These are phyloP conservation scores for Serpula lacrymans DNA, from an alignment of 768 basidiomycete genomes.

Conservation along the genomic window DNA sequence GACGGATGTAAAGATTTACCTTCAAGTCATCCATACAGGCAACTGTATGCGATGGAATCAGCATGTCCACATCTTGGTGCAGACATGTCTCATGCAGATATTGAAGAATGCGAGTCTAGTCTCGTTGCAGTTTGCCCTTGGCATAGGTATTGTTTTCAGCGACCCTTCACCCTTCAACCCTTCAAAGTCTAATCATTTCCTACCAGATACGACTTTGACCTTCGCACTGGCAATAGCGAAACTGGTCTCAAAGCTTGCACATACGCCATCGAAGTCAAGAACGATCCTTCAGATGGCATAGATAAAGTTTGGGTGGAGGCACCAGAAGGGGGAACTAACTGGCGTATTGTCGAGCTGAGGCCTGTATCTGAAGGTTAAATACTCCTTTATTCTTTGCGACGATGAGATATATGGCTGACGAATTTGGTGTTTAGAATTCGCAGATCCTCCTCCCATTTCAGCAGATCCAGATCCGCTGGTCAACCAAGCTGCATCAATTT, in stretches of 20 bases:
- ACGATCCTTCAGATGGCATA: constrained; percentile 31
- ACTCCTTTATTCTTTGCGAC: neutral
- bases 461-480: constrained; percentile 15
- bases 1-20: constrained; percentile 18
- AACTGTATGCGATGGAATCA: constrained; percentile 79
- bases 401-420: no score
- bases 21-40: constrained; percentile 21
- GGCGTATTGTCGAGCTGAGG: constrained; percentile 63
- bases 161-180: constrained; percentile 9
- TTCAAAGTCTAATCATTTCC: neutral
- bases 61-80: constrained; percentile 80
- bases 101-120: constrained; percentile 59
- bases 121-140: constrained; percentile 72
- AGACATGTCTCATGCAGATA: constrained; percentile 76
- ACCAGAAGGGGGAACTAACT: constrained; percentile 50
- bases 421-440: constrained; percentile 45
- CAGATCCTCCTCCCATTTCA: constrained; percentile 53
- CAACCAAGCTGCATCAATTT: neutral
- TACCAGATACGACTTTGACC: constrained; percentile 68
- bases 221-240: constrained; percentile 67
- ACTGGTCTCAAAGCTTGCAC: constrained; percentile 70
- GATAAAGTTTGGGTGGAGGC: constrained; percentile 59
- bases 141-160: constrained; percentile 71
- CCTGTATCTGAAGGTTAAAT: constrained; percentile 68
- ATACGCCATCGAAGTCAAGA: constrained; percentile 52